These are phyloP conservation scores for Colletotrichum aenigma DNA, from an alignment of 2,329 filamentous ascomycete species.

Conservation along the genomic window DNA sequence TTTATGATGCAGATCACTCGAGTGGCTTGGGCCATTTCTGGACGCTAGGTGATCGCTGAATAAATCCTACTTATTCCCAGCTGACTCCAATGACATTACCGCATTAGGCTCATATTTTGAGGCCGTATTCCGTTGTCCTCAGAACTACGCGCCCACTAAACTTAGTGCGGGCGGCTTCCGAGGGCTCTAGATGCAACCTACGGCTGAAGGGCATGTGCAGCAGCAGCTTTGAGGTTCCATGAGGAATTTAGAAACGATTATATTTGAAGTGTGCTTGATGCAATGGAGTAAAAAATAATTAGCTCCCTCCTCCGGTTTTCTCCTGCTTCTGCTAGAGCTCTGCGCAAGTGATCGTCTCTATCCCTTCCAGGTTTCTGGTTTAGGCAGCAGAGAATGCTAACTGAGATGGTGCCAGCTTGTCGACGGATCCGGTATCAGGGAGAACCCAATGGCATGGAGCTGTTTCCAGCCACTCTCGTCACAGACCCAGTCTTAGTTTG, in stretches of 20 bases:
- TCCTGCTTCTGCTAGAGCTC: background rate
- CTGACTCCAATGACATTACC: background rate
- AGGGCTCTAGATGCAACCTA: background rate
- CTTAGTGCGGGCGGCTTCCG: background rate
- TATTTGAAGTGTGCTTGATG: background rate
- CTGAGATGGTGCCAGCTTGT: background rate
- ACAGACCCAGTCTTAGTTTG: background rate
- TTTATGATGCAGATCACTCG: background rate
- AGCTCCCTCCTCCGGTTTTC: background rate
- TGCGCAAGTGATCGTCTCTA: background rate
- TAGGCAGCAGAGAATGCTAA: background rate
- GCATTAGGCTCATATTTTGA: background rate
- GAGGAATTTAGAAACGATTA: background rate
- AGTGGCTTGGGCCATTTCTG: background rate
- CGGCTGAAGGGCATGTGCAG: background rate
- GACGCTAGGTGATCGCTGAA: background rate
- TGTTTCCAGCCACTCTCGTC: background rate
- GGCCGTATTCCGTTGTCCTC: background rate
- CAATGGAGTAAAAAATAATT: background rate
- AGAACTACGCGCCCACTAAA: background rate
- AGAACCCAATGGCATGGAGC: background rate
- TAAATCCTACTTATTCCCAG: background rate
- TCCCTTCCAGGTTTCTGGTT: background rate
- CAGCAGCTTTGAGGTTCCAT: background rate
- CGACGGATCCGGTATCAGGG: background rate